Evolutionary conservation across 2,329 filamentous ascomycete genomes (phyloP).

Genomic region (Hortaea sp.): DNA sequence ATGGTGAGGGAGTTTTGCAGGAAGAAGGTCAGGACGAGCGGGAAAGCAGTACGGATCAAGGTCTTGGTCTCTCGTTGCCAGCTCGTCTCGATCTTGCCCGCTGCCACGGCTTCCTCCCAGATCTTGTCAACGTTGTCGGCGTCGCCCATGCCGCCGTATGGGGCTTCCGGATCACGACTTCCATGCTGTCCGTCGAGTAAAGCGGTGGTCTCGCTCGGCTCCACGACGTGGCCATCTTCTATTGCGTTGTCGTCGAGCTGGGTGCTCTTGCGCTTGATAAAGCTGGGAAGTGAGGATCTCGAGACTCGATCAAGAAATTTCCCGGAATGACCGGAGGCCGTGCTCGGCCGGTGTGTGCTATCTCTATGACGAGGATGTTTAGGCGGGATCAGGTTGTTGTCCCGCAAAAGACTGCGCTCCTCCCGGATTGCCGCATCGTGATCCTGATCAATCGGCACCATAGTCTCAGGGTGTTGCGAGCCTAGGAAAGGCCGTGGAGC

Average conservation of each 20-base stretch:
- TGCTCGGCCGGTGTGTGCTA: slow-evolving; percentile 5
- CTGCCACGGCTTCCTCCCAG: slow-evolving; percentile 76
- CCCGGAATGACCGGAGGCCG: slow-evolving; percentile 8
- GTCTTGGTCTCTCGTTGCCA: slow-evolving; percentile 87
- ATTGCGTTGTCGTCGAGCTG: slow-evolving; percentile 16
- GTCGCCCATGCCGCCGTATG: slow-evolving; percentile 39
- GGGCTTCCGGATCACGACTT: slow-evolving; percentile 15
- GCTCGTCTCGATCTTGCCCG: slow-evolving; percentile 74
- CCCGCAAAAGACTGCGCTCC: slow-evolving; percentile 47
- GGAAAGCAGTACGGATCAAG: slow-evolving; percentile 41
- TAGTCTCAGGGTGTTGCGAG: slow-evolving; percentile 41
- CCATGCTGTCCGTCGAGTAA: slow-evolving; percentile 28
- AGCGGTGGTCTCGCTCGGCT: slow-evolving; percentile 37
- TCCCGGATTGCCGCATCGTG: slow-evolving; percentile 45
- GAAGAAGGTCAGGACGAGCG: slow-evolving; percentile 38
- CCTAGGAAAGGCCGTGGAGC: slow-evolving; percentile 61
- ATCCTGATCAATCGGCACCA: slow-evolving; percentile 36
- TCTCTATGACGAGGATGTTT: slow-evolving; percentile 34
- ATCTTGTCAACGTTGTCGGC: slow-evolving; percentile 56
- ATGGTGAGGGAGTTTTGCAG: slow-evolving; percentile 40
- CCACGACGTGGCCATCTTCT: slow-evolving; percentile 4
- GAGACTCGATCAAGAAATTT: slow-evolving; percentile 10
- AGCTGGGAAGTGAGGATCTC: slow-evolving; percentile 6
- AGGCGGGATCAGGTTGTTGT: slow-evolving; percentile 49
- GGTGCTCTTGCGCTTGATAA: slow-evolving; percentile 22